phyloP scores from a whole-genome alignment of 208 protist species.

The Herpetomonas samuelpessoai region DNA sequence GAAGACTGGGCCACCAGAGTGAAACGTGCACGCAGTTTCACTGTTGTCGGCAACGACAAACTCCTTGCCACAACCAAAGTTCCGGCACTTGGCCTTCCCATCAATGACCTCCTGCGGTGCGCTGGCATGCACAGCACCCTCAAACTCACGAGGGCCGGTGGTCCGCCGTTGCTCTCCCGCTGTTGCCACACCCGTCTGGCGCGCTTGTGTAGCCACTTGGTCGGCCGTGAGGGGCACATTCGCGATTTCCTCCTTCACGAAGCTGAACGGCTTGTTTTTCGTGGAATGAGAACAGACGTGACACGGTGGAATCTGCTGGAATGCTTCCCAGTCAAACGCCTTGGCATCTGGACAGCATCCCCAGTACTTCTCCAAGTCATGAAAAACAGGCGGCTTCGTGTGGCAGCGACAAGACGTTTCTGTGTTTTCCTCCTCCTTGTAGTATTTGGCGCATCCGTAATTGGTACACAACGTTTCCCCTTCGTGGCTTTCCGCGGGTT shows the following conservation, averaged over 20 bases:
- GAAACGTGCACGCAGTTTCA: conserved; percentile 53
- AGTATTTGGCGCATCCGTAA: conserved; percentile 75
- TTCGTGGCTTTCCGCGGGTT: conserved; percentile 16
- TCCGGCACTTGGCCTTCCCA: conserved; percentile 75
- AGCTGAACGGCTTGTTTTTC: conserved; percentile 42
- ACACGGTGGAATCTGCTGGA: conserved; percentile 70
- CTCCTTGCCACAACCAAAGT: conserved; percentile 74
- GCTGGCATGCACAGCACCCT: conserved; percentile 39
- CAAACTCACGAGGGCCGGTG: conserved; percentile 75
- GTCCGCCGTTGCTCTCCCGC: conserved; percentile 13
- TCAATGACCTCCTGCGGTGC: conserved; percentile 63
- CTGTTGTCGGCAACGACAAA: conserved; percentile 81
- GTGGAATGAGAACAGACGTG: conserved; percentile 47
- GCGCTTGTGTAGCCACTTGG: conserved; percentile 16
- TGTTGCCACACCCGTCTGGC: neutral
- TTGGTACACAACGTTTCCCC: conserved; percentile 70
- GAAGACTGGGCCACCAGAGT: conserved; percentile 78
- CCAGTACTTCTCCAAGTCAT: conserved; percentile 86
- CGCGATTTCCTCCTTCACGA: conserved; percentile 34
- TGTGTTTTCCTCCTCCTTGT: conserved; percentile 64
- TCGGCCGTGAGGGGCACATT: conserved; percentile 44
- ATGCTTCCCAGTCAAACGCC: conserved; percentile 82
- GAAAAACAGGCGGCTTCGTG: conserved; percentile 68
- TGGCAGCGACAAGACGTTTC: conserved; percentile 69
- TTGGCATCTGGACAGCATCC: conserved; percentile 65